These are phyloP conservation scores for Suillus placidus DNA, from an alignment of 768 basidiomycete species.

Conservation along the genomic window DNA sequence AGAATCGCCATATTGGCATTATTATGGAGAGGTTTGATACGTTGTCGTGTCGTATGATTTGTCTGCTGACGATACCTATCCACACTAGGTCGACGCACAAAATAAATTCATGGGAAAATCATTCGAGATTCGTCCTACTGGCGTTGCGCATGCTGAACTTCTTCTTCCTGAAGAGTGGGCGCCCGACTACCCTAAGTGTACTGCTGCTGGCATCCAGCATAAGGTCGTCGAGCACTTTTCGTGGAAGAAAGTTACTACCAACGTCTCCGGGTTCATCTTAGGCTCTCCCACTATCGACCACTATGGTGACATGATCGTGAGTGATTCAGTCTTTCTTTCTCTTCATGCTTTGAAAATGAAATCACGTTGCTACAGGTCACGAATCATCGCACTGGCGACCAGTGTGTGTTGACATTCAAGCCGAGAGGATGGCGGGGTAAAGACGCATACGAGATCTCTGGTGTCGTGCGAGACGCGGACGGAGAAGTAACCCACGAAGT, in stretches of 20 bases:
- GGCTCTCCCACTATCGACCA: slow-evolving; percentile 89
- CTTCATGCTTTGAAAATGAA: slow-evolving; percentile 6
- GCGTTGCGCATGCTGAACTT: slow-evolving; percentile 88
- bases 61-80: slow-evolving; percentile 8
- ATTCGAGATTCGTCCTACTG: slow-evolving; percentile 95
- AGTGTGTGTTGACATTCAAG: slow-evolving; percentile 91
- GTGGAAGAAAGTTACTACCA: slow-evolving; percentile 95
- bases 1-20: slow-evolving; percentile 87
- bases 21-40: slow-evolving; percentile 77
- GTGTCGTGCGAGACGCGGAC: slow-evolving; percentile 67
- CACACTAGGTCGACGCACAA: slow-evolving; percentile 83
- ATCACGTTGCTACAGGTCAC: slow-evolving; percentile 51
- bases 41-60: background rate
- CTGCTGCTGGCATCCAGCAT: slow-evolving; percentile 42
- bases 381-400: slow-evolving; percentile 90
- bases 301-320: slow-evolving; percentile 91
- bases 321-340: slow-evolving; percentile 35
- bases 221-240: slow-evolving; percentile 88
- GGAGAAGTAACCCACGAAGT: slow-evolving; percentile 83
- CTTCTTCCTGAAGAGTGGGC: slow-evolving; percentile 70
- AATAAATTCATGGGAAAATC: slow-evolving; percentile 97
- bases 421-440: slow-evolving; percentile 93
- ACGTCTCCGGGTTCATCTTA: slow-evolving; percentile 90
- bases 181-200: slow-evolving; percentile 61
- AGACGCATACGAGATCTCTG: slow-evolving; percentile 92